Evolutionary conservation across 2,329 filamentous ascomycete species (phyloP).

Genomic region (Aureobasidium vineae): DNA sequence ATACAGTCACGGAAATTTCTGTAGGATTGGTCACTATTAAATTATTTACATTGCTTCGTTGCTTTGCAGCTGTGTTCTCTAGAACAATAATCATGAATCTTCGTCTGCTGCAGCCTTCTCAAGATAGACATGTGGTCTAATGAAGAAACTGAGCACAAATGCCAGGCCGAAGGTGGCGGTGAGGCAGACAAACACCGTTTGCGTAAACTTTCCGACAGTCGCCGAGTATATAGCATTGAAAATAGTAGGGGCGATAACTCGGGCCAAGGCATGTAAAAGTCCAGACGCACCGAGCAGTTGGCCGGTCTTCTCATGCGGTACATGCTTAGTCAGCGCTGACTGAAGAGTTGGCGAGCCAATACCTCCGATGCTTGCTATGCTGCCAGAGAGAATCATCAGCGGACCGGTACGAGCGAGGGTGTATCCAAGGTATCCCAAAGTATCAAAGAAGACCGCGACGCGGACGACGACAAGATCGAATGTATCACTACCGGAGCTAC

Average conservation of each 20-base stretch:
- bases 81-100: neutral
- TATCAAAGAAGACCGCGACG: slow-evolving; percentile 70
- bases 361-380: slow-evolving; percentile 74
- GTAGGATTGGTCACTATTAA: neutral
- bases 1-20: neutral
- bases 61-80: neutral
- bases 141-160: slow-evolving; percentile 65
- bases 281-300: slow-evolving; percentile 87
- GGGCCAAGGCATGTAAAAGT: slow-evolving; percentile 75
- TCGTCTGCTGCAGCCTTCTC: neutral
- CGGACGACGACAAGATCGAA: slow-evolving; percentile 79
- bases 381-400: slow-evolving; percentile 69
- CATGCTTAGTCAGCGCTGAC: slow-evolving; percentile 83
- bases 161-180: slow-evolving; percentile 64
- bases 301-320: slow-evolving; percentile 76
- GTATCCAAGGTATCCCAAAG: slow-evolving; percentile 74
- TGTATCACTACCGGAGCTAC: slow-evolving; percentile 67
- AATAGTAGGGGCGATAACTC: slow-evolving; percentile 73
- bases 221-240: slow-evolving; percentile 84
- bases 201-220: slow-evolving; percentile 74
- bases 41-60: neutral
- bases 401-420: slow-evolving; percentile 60
- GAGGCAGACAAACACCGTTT: slow-evolving; percentile 79
- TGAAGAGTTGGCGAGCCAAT: slow-evolving; percentile 84
- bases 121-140: slow-evolving; percentile 70